Percentiles rank a stretch among this genome's conserved stretches.
phyloP scores from a whole-genome alignment of 116 monocot genomes.

The Papilionanthe hybrid region DNA sequence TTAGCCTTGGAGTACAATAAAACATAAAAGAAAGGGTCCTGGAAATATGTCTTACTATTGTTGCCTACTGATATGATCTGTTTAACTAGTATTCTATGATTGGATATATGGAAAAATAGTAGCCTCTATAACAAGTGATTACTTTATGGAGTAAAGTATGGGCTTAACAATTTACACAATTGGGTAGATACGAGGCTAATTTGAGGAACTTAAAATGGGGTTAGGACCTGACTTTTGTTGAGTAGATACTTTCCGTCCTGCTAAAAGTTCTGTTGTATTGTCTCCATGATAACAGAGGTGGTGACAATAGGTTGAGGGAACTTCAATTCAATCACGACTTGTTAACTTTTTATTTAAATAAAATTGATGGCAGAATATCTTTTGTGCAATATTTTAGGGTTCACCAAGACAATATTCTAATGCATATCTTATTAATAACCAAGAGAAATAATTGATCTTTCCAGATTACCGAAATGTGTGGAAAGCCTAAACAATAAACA shows the following conservation, averaged over 20 bases:
- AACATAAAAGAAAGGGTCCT: too few species aligned
- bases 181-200: background rate
- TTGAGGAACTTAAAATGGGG: background rate
- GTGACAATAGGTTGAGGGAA: background rate
- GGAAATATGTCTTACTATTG: background rate
- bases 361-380: too few species aligned
- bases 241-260: background rate
- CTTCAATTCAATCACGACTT: background rate
- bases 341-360: too few species aligned
- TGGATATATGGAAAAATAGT: background rate
- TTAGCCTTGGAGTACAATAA: too few species aligned
- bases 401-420: too few species aligned
- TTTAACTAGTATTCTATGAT: background rate
- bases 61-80: background rate
- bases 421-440: too few species aligned
- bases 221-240: background rate
- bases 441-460: too few species aligned
- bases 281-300: background rate
- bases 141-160: background rate
- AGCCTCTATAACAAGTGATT: background rate
- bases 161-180: background rate
- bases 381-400: too few species aligned
- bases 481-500: too few species aligned
- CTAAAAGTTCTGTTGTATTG: background rate
- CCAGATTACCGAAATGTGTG: too few species aligned